Percentiles rank a stretch among this genome's conserved stretches.
Conservation (phyloP, 225 moss, liverwort and hornwort species). For the Rhytidiadelphus loreus region DNA sequence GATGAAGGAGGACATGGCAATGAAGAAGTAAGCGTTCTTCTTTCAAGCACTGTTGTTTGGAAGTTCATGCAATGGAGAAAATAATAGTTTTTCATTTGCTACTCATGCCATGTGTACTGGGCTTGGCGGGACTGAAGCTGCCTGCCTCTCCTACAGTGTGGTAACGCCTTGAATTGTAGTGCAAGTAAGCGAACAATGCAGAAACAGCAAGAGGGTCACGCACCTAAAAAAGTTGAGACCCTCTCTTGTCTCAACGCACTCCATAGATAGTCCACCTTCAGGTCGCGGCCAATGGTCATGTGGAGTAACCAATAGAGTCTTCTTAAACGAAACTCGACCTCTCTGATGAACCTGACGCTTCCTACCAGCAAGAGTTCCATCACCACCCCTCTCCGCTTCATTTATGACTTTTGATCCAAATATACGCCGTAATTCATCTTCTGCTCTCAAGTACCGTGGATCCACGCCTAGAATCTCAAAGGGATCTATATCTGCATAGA, state of each 20-base stretch:
- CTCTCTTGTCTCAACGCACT: conserved; percentile 60
- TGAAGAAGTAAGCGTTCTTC: neutral
- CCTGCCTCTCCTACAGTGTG: neutral
- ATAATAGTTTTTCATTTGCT: neutral
- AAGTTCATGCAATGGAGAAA: neutral
- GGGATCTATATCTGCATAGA: conserved; percentile 18
- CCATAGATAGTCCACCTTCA: conserved; percentile 83
- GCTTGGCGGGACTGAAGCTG: neutral
- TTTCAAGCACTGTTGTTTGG: neutral
- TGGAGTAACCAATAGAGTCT: conserved; percentile 58
- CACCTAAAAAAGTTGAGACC: conserved; percentile 72
- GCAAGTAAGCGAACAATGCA: neutral
- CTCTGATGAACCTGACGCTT: conserved; percentile 58
- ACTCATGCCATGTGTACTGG: neutral
- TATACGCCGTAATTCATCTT: conserved; percentile 81
- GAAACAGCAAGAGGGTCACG: neutral
- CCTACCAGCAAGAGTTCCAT: conserved; percentile 29
- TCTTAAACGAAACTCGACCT: conserved; percentile 55
- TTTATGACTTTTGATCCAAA: conserved; percentile 90
- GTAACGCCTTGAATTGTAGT: neutral
- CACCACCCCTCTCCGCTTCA: conserved; percentile 52
- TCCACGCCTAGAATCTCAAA: conserved; percentile 48
- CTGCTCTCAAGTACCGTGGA: conserved; percentile 58
- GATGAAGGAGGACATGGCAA: neutral
- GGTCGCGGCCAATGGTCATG: conserved; percentile 65